A percentile compares a stretch with the other conserved stretches of the same genome.
Conservation (phyloP, 768 basidiomycete genomes). For the Mycena leptocephala region DNA sequence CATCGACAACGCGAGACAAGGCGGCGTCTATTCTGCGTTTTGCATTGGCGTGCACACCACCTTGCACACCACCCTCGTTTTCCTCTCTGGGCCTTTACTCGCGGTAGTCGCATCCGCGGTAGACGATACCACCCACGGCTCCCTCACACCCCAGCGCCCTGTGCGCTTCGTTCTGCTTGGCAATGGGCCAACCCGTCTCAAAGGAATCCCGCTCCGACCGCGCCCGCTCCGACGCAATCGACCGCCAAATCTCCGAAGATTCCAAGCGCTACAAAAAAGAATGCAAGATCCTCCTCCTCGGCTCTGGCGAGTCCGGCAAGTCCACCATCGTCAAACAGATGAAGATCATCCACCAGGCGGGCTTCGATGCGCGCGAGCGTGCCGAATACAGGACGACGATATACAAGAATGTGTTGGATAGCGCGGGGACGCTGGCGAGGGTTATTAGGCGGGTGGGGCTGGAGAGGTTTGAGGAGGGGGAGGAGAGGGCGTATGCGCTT, state of each 20-base stretch:
- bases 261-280: constrained; percentile 25
- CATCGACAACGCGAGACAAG: no score
- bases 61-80: no score
- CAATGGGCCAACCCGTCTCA: constrained; percentile 16
- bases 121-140: no score
- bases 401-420: constrained; percentile 80
- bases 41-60: no score
- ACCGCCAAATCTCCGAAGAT: constrained; percentile 19
- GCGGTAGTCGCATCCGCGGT: no score
- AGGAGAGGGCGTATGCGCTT: not conserved
- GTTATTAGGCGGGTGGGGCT: constrained; percentile 80
- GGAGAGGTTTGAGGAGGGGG: constrained; percentile 61
- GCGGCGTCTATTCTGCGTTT: no score
- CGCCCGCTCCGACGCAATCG: constrained; percentile 32
- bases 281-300: constrained; percentile 30
- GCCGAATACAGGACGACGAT: constrained; percentile 74
- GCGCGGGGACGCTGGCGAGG: constrained; percentile 78
- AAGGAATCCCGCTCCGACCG: constrained; percentile 11
- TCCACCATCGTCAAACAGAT: constrained; percentile 59
- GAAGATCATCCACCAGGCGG: constrained; percentile 89
- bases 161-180: no score
- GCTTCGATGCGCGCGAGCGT: constrained; percentile 76
- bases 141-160: no score
- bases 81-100: no score
- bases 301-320: constrained; percentile 26